These are phyloP conservation scores for Cladophialophora chaetospira DNA, from an alignment of 2,329 filamentous ascomycete genomes.

Conservation along the genomic window DNA sequence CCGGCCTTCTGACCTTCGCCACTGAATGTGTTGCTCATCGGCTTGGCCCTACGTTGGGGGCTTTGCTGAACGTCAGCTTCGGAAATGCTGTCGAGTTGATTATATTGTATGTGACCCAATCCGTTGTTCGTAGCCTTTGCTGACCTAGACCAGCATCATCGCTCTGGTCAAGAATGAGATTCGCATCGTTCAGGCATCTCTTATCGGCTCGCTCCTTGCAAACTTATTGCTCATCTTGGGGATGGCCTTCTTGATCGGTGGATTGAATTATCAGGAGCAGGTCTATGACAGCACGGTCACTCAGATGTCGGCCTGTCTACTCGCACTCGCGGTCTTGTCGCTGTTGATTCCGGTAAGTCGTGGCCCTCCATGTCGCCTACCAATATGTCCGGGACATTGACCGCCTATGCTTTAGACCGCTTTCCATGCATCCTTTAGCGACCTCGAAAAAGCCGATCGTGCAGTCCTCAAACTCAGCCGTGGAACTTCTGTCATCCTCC, in stretches of 20 bases:
- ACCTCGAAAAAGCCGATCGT: slow-evolving; percentile 33
- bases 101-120: slow-evolving; percentile 39
- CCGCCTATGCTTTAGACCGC: slow-evolving; percentile 58
- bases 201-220: slow-evolving; percentile 88
- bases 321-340: slow-evolving; percentile 75
- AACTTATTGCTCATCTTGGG: slow-evolving; percentile 87
- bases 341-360: slow-evolving; percentile 71
- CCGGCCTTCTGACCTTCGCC: slow-evolving; percentile 82
- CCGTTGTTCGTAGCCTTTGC: not conserved
- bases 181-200: slow-evolving; percentile 84
- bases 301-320: slow-evolving; percentile 79
- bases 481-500: slow-evolving; percentile 71
- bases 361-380: not conserved
- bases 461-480: slow-evolving; percentile 31
- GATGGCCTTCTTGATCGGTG: slow-evolving; percentile 89
- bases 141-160: slow-evolving; percentile 47
- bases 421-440: slow-evolving; percentile 64
- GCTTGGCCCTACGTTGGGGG: slow-evolving; percentile 82
- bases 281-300: slow-evolving; percentile 91
- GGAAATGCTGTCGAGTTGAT: slow-evolving; percentile 90
- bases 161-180: slow-evolving; percentile 74
- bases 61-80: slow-evolving; percentile 85
- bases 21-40: slow-evolving; percentile 77
- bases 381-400: not conserved
- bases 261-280: slow-evolving; percentile 75